These are phyloP conservation scores for Paramyrothecium roridum DNA, from an alignment of 2,329 filamentous ascomycete species.

Conservation along the genomic window DNA sequence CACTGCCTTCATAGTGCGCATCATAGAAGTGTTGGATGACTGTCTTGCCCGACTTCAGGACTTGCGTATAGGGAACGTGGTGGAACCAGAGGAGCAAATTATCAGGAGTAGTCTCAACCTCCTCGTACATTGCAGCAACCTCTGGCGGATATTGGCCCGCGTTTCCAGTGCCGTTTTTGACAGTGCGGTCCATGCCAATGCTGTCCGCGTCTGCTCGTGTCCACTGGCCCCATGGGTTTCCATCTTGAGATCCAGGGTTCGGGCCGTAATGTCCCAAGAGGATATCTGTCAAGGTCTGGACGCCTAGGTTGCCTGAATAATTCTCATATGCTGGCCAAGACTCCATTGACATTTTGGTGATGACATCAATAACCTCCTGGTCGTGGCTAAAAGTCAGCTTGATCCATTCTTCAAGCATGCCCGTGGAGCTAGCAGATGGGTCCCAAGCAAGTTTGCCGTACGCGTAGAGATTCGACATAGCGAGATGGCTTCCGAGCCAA, in stretches of 20 bases:
- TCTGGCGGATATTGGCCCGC: constrained; percentile 64
- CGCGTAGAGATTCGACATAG: constrained; percentile 70
- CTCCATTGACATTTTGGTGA: constrained; percentile 61
- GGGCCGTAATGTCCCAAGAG: constrained; percentile 61
- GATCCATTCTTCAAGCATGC: constrained; percentile 63
- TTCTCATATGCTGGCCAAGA: constrained; percentile 72
- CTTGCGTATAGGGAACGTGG: constrained; percentile 65
- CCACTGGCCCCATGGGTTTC: constrained; percentile 69
- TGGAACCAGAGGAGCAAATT: constrained; percentile 72
- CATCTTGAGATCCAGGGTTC: constrained; percentile 63
- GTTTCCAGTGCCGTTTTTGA: constrained; percentile 63
- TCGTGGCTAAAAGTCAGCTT: constrained; percentile 62
- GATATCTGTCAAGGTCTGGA: constrained; percentile 68
- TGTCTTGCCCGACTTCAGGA: constrained; percentile 59
- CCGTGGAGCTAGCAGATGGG: constrained; percentile 37
- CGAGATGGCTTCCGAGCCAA: constrained; percentile 67
- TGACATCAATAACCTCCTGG: constrained; percentile 49
- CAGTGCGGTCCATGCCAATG: constrained; percentile 71
- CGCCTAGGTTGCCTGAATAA: constrained; percentile 67
- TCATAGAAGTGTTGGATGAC: constrained; percentile 68
- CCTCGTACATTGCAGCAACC: constrained; percentile 55
- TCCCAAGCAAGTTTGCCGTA: constrained; percentile 68
- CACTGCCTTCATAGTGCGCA: constrained; percentile 57
- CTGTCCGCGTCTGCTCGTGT: constrained; percentile 57
- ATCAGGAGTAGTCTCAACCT: constrained; percentile 61